phyloP scores from a whole-genome alignment of 2,329 filamentous ascomycete genomes.

The Ceratocystis variospora region DNA sequence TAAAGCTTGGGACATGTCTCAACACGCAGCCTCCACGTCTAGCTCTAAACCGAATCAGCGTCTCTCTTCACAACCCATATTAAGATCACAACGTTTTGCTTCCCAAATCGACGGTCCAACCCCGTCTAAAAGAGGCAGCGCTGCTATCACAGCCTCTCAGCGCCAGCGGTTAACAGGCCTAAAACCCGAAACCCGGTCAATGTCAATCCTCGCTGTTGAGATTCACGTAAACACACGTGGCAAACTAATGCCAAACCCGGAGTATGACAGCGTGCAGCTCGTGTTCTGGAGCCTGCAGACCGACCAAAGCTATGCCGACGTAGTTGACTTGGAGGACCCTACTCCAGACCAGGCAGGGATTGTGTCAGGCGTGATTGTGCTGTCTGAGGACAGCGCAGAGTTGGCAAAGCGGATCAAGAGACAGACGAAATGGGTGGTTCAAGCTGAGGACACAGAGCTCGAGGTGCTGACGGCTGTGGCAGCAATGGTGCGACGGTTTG shows the following conservation, averaged over 20 bases:
- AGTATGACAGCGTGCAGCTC: conserved; percentile 74
- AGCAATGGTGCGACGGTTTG: conserved; percentile 66
- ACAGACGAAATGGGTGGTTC: conserved; percentile 38
- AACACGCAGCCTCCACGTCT: neutral
- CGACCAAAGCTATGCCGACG: conserved; percentile 36
- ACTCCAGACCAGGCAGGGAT: conserved; percentile 9
- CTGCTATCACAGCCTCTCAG: conserved; percentile 72
- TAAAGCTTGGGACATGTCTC: conserved; percentile 39
- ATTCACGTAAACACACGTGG: conserved; percentile 80
- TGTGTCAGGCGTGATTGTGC: conserved; percentile 57
- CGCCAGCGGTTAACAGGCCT: conserved; percentile 45
- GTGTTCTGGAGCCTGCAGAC: conserved; percentile 84
- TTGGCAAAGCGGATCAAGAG: conserved; percentile 48
- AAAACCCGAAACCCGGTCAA: conserved; percentile 76
- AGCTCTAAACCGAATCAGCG: neutral
- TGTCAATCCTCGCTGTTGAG: conserved; percentile 93
- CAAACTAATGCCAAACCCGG: conserved; percentile 71
- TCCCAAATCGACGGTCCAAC: conserved; percentile 87
- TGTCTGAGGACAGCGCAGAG: conserved; percentile 44
- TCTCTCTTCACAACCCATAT: neutral
- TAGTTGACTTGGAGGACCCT: conserved; percentile 28
- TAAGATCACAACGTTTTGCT: conserved; percentile 26
- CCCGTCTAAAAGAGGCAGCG: conserved; percentile 43
- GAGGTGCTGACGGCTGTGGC: conserved; percentile 77
- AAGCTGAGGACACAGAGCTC: conserved; percentile 65